Evolutionary conservation across 306 rosid genomes (phyloP).

Genomic region (Datisca glomerata): DNA sequence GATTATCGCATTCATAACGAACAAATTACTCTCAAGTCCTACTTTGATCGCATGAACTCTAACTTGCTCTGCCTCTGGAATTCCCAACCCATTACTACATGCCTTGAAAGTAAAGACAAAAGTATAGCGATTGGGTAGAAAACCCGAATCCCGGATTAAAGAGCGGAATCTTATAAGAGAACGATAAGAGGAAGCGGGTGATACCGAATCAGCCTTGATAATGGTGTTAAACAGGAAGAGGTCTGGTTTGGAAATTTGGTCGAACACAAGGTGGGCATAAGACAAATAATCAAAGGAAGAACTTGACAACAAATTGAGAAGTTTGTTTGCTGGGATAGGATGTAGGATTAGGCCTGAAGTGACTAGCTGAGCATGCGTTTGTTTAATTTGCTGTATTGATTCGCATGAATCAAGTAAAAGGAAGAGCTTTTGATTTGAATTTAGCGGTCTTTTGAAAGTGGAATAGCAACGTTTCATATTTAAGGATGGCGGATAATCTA

Average conservation of each 20-base stretch:
- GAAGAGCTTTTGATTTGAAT: slow-evolving; percentile 14
- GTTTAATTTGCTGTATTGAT: slow-evolving; percentile 35
- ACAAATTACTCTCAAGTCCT: slow-evolving; percentile 44
- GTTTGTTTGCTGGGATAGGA: slow-evolving; percentile 25
- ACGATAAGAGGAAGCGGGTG: slow-evolving; percentile 21
- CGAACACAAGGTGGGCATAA: slow-evolving; percentile 47
- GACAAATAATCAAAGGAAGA: slow-evolving; percentile 19
- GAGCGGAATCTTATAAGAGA: slow-evolving; percentile 21
- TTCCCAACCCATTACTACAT: slow-evolving; percentile 39
- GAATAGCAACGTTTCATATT: slow-evolving; percentile 31
- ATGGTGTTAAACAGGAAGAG: slow-evolving; percentile 43
- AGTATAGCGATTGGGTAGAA: slow-evolving; percentile 31
- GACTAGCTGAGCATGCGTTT: slow-evolving; percentile 37
- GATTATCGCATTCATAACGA: slow-evolving; percentile 49
- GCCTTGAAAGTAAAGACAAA: slow-evolving; percentile 44
- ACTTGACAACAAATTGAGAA: slow-evolving; percentile 20
- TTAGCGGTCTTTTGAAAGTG: slow-evolving; percentile 14
- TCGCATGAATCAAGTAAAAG: slow-evolving; percentile 32
- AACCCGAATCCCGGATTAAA: slow-evolving; percentile 12
- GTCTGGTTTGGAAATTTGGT: slow-evolving; percentile 39
- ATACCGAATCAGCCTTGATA: slow-evolving; percentile 38
- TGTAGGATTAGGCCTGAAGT: slow-evolving; percentile 28
- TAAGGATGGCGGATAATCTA: too few relatives aligned
- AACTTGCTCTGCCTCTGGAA: slow-evolving; percentile 42
- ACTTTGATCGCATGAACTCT: slow-evolving; percentile 31